Conservation (phyloP, 108 stramenopile genomes). For the Aureococcus anophagefferens region DNA sequence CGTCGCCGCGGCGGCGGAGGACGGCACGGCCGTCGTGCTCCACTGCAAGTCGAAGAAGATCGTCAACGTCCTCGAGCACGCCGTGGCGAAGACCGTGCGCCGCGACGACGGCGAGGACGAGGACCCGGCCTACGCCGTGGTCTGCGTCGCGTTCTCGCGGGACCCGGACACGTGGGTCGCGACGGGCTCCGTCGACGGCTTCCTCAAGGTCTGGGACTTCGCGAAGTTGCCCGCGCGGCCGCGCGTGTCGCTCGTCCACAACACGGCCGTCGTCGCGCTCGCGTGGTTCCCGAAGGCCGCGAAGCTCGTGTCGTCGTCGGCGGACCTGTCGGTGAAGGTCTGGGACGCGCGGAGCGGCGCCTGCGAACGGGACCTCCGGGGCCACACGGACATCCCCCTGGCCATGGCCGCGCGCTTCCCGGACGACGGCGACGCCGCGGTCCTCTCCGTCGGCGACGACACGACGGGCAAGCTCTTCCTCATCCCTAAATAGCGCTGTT, state of each 20-base stretch:
- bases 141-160: constrained; percentile 74
- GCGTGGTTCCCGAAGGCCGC: constrained; percentile 69
- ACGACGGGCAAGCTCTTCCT: constrained; percentile 58
- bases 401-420: constrained; percentile 48
- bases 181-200: constrained; percentile 71
- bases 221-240: constrained; percentile 44
- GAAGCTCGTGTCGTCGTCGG: constrained; percentile 55
- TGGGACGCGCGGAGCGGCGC: constrained; percentile 84
- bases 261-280: constrained; percentile 34
- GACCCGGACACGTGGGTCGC: constrained; percentile 60
- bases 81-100: constrained; percentile 18
- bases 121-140: constrained; percentile 60
- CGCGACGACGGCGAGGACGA: constrained; percentile 50
- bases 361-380: constrained; percentile 50
- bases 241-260: constrained; percentile 18
- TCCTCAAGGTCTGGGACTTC: constrained; percentile 76
- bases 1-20: constrained; percentile 61
- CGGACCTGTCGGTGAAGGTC: constrained; percentile 62
- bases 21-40: constrained; percentile 75
- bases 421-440: constrained; percentile 32
- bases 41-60: constrained; percentile 69
- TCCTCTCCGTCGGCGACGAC: constrained; percentile 70
- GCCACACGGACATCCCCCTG: constrained; percentile 74
- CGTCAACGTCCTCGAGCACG: constrained; percentile 67
- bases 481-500: too few species aligned